Base-by-base conservation (phyloP, 768 basidiomycete species). In the Pulveroboletus ravenelii region DNA sequence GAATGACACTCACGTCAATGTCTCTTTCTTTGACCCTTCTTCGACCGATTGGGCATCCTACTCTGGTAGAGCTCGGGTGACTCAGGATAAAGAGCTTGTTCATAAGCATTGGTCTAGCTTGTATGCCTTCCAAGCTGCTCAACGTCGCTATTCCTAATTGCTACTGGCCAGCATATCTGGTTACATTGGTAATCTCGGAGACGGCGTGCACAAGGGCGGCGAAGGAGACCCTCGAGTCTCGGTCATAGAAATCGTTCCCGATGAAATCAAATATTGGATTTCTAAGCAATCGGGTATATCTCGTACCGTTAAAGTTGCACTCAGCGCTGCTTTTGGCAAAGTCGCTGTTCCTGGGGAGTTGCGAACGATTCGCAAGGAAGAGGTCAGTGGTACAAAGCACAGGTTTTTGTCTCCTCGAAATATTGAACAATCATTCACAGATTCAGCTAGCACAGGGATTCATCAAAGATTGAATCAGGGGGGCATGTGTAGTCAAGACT, bases 151-250 rank as follows among this genome's bases (percentile, higher is more conserved):
- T 36, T 27, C 31, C 12, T 50, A 35, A 57, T 42, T 15, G 4
- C 17, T 37, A 3, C 34, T 41, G 41, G 41, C 18, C 42, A 89
- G 86, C 3, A 73, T 80, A 30, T 65, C 77, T 9, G 86, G 84
- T 0, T 96, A 90, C 77, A 94, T 94, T 59, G 90, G 89, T 34
- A 86, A 95, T 62, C 73, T 93, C 48, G 84, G 84, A 30, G 92
- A 95, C 56, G 89, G 88, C 15, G 70, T 86, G 6, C 92, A 93
- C 66, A 85, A 81, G 59, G 93, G 92, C n/a, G 80, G 85, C 58
- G 76, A 76, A 29, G 71, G 76, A 41, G 93, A 95, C 56, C 89
- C 92, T 1, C 80, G 93, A 23, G 77, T 96, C 4, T 77, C 83
- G 7, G 66, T 89, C 32, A 89, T 95, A 56, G 81, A 90, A 64